Base-by-base conservation (phyloP, 495 filamentous ascomycete genomes). In the Polyplosphaeria fusca region DNA sequence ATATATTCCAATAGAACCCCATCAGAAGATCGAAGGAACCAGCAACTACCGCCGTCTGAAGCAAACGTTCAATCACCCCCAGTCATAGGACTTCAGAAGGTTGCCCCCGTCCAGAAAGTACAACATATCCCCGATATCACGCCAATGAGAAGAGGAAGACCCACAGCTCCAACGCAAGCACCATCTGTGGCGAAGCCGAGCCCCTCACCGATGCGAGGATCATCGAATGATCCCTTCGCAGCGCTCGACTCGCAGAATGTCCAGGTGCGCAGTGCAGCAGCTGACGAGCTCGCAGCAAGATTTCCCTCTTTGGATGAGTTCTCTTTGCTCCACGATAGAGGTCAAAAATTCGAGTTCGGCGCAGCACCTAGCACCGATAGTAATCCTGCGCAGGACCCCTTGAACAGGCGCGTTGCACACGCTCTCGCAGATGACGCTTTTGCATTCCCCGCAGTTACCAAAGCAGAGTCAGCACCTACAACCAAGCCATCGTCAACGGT, bases 261-360 rank as follows among this genome's bases (percentile, higher is more conserved):
- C 3, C 65, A 73, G 14, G 75, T 76, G 16, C 38, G 63, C 20
- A 66, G 58, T 42, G 75, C 76, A 13, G 73, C 74, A 41, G 73
- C 71, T 4, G 93, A 97, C 61, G 94, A 96, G 61, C 72, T 95
- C 47, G 87, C 91, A 2, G 80, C 82, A 42, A 81, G 87, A 46
- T 98, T 96, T 62, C 93, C 93, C 2, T 89, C 89, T 9, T 76
- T 98, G 25, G 92, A 98, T 56, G 89, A 97, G 60, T 98, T 98
- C 67, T 82, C 91, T 22, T 77, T 97, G 37, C 75, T 96, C 38
- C 89, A 95, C 60, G 90, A 96, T 61, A 82, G 86, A 37, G 87
- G 89, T 12, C 76, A 81, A 47, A 93, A 90, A 52, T 96, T 96
- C 68, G 85, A 93, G n/a, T 96, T 96, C 67, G 82, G 86, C 4